Evolutionary conservation across 2,329 filamentous ascomycete genomes (phyloP).

Genomic region (Periconia digitata): DNA sequence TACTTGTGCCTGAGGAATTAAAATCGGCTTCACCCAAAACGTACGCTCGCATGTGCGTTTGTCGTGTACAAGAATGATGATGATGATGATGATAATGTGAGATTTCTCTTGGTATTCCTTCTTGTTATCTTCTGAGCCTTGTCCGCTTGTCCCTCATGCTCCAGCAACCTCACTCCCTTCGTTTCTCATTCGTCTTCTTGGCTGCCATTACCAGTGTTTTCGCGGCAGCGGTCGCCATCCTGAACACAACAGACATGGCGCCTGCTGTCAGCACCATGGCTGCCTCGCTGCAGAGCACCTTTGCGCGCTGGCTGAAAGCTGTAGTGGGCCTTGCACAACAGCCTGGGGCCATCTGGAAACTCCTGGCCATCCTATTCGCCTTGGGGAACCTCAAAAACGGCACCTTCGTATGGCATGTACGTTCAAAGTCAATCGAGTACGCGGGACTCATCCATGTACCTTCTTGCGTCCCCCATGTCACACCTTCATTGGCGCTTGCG

Average conservation of each 20-base stretch:
- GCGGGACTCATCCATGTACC: too few species aligned
- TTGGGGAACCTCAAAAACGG: conserved; percentile 70
- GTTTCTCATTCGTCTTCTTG: neutral
- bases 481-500: neutral
- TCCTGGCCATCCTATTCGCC: conserved; percentile 36
- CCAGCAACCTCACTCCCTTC: neutral
- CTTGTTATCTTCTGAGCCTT: neutral
- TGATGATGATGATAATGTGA: neutral
- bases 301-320: neutral
- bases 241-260: neutral
- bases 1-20: neutral
- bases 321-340: conserved; percentile 21
- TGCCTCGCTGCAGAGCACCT: neutral
- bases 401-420: conserved; percentile 75
- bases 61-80: too few species aligned
- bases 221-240: neutral
- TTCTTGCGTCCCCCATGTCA: neutral
- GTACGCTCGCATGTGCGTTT: neutral
- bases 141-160: neutral
- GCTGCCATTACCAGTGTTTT: neutral
- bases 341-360: conserved; percentile 39
- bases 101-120: neutral
- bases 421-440: too few species aligned
- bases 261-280: neutral
- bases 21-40: neutral